Base-by-base conservation (phyloP, 441 rosid genomes). In the Arabidopsis lyrata region DNA sequence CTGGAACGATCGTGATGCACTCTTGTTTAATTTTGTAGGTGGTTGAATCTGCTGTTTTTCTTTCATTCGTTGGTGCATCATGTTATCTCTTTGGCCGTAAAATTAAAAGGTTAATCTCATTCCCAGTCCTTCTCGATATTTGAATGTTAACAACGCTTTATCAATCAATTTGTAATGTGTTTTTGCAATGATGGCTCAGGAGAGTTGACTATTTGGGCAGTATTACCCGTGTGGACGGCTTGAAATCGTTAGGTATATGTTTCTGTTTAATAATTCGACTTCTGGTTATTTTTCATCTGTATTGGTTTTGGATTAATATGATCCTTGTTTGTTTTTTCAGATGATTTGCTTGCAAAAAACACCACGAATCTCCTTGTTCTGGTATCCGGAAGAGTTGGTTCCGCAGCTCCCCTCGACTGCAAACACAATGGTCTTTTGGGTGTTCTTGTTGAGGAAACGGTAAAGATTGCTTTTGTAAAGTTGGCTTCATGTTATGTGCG, bases 301-400 rank as follows among this genome's bases (percentile, higher is more conserved):
- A 50, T 49, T 14, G 59, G 38, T 66, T 36, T 39, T 6, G n/a
- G n/a, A 39, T 39, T 39, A 4, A 39, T 3, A 39, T 12, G 12
- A 39, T 39, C 44, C 44, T 4, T 38, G 11, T 38, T 39, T 2
- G 4, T 39, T 12, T 41, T 10, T 18, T 11, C 29, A 68, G 72
- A 68, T 68, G 63, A 55, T 0, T 55, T 68, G 53, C 54, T 42
- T 1, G 32, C 34, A 31, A 53, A 56, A 14, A 18, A 68, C 13
- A 22, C 73, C 42, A 31, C 34, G n/a, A 56, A 18, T 31, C 73
- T 56, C 54, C 54, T 68, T 42, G 73, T 56, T 68, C 32, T 31
- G 27, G 63, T 56, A 47, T 68, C 73, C 20, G 63, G 73, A 42
- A 68, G 29, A 42, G 63, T 68, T 68, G 73, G 20, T 55, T 68